Percentiles rank a stretch among this genome's conserved stretches.
phyloP scores from a whole-genome alignment of 1,139 yeast genomes.

The Hemisphaericaspora xylofermentans region DNA sequence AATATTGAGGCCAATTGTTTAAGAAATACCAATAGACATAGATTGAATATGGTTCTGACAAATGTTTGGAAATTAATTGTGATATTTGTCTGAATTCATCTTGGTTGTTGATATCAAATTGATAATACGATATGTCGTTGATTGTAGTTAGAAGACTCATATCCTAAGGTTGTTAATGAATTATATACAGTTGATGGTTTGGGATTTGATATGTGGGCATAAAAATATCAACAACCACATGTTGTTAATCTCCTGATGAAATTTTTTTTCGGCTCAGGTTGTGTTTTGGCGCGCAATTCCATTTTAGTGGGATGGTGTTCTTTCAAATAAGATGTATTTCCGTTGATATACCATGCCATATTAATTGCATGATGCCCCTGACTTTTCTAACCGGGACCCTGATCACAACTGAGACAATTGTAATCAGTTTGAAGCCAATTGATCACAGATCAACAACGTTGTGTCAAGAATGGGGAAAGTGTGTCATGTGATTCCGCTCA shows the following conservation, averaged over 20 bases:
- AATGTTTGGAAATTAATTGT: constrained; percentile 32
- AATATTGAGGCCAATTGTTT: constrained; percentile 48
- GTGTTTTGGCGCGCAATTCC: background rate
- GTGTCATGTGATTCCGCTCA: background rate
- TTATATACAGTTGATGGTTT: background rate
- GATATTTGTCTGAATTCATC: constrained; percentile 34
- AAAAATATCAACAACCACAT: background rate
- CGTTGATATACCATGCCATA: background rate
- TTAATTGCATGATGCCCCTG: background rate
- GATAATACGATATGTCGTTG: constrained; percentile 21
- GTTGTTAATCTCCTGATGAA: background rate
- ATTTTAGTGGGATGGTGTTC: background rate
- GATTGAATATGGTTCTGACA: constrained; percentile 49
- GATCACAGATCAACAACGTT: too few relatives aligned
- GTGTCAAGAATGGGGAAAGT: too few relatives aligned
- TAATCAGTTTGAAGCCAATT: too few relatives aligned
- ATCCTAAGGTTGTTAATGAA: background rate
- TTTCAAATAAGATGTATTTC: too few relatives aligned
- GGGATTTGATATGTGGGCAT: background rate
- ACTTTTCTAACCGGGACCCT: too few relatives aligned
- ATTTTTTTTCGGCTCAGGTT: background rate
- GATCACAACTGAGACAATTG: too few relatives aligned
- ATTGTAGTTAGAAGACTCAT: constrained; percentile 13
- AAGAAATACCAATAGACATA: constrained; percentile 51
- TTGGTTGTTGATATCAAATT: constrained; percentile 23